Percentiles rank a stretch among this genome's conserved stretches.
These are phyloP conservation scores for Oxytropis ochrocephala DNA, from an alignment of 306 rosid genomes.

Conservation along the genomic window DNA sequence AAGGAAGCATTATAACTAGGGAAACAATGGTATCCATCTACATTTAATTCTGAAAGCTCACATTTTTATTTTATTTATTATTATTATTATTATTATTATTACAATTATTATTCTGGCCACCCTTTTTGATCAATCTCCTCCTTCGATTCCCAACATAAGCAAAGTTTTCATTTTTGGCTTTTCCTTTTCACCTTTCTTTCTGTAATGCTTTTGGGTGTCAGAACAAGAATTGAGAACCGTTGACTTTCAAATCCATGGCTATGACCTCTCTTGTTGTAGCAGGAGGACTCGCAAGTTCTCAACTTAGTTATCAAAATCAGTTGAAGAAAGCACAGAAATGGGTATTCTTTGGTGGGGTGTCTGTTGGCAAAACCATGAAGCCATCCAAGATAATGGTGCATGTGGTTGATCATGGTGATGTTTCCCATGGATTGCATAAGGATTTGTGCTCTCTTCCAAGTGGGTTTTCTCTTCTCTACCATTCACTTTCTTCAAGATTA, in stretches of 20 bases:
- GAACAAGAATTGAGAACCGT: neutral
- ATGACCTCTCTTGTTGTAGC: slow-evolving; percentile 12
- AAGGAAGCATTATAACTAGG: no score
- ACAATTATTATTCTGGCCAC: no score
- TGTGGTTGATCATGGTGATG: slow-evolving; percentile 28
- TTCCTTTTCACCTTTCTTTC: neutral
- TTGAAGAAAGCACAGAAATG: slow-evolving; percentile 20
- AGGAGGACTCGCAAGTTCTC: slow-evolving; percentile 25
- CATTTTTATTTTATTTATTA: no score
- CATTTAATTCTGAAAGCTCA: no score
- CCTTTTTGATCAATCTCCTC: no score
- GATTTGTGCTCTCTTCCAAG: slow-evolving; percentile 45
- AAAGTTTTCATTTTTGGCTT: neutral
- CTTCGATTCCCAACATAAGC: neutral
- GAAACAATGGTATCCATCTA: no score
- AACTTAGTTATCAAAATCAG: slow-evolving; percentile 14
- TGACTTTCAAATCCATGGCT: slow-evolving; percentile 22
- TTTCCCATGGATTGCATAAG: slow-evolving; percentile 27
- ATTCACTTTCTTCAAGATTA: slow-evolving; percentile 1
- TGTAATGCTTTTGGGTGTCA: neutral
- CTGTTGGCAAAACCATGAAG: slow-evolving; percentile 9
- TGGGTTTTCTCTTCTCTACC: slow-evolving; percentile 20
- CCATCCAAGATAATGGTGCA: slow-evolving; percentile 16
- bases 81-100: no score
- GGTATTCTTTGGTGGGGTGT: slow-evolving; percentile 17